phyloP scores from a whole-genome alignment of 1,139 yeast genomes.

The Suhomyces yuchorum region DNA sequence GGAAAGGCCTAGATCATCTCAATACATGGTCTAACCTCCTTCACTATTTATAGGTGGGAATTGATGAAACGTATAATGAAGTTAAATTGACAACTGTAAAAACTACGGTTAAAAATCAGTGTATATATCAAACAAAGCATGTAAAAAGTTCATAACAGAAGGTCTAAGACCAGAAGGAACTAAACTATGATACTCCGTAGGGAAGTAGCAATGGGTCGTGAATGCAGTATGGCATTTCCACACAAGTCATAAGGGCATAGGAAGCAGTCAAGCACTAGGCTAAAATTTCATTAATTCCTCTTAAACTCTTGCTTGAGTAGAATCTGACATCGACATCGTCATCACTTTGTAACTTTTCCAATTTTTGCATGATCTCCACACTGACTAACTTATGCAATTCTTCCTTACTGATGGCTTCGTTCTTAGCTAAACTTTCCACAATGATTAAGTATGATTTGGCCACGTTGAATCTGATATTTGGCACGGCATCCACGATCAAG shows the following conservation, averaged over 20 bases:
- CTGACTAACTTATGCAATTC: constrained; percentile 47
- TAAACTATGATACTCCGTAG: constrained; percentile 4
- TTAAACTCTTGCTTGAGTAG: constrained; percentile 68
- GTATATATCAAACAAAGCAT: constrained; percentile 6
- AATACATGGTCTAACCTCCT: no score
- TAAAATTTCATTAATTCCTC: constrained; percentile 34
- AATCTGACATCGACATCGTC: constrained; percentile 87
- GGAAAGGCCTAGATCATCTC: background rate
- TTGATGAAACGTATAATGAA: background rate
- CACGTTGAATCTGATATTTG: constrained; percentile 92
- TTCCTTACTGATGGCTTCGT: constrained; percentile 21
- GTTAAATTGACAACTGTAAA: background rate
- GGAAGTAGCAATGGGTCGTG: constrained; percentile 4
- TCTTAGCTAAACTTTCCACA: constrained; percentile 50
- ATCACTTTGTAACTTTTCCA: constrained; percentile 69
- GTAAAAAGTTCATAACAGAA: constrained; percentile 6
- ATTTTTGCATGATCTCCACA: constrained; percentile 60
- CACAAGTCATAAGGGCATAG: constrained; percentile 4
- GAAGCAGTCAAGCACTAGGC: constrained; percentile 6
- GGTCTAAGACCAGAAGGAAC: constrained; percentile 5
- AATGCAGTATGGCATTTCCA: constrained; percentile 6
- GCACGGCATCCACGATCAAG: constrained; percentile 77
- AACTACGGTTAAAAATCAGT: constrained; percentile 1
- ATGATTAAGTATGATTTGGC: constrained; percentile 78
- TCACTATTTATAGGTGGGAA: background rate